Conservation (phyloP, 345 rosid species). For the Erodium maritimum region DNA sequence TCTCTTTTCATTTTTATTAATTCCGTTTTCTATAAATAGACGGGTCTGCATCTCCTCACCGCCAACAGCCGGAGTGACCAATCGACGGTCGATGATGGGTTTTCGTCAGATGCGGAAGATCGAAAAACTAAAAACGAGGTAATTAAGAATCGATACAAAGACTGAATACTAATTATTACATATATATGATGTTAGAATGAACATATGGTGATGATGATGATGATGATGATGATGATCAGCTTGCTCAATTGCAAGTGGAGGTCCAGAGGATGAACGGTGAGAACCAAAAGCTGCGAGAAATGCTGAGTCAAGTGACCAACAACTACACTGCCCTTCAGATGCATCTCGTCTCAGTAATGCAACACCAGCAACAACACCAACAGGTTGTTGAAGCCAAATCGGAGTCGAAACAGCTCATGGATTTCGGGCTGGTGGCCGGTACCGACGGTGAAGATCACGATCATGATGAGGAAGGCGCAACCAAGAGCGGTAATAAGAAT, state of each 20-base stretch:
- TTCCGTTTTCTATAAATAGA: constrained; percentile 23
- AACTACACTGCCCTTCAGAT: constrained; percentile 54
- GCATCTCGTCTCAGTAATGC: constrained; percentile 56
- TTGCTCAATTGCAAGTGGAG: constrained; percentile 51
- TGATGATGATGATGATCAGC: constrained; percentile 12
- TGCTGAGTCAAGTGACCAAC: constrained; percentile 60
- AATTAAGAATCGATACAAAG: not conserved
- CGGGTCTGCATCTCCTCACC: constrained; percentile 67
- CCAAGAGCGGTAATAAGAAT: constrained; percentile 25
- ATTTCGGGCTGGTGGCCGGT: constrained; percentile 30
- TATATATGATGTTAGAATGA: no score
- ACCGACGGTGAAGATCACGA: constrained; percentile 10
- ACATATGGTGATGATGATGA: no score
- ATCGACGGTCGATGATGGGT: constrained; percentile 67
- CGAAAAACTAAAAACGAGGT: constrained; percentile 56
- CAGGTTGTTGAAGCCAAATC: constrained; percentile 36
- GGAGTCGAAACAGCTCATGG: constrained; percentile 56
- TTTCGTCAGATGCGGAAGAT: constrained; percentile 48
- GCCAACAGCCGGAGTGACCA: constrained; percentile 66
- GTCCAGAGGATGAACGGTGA: constrained; percentile 57
- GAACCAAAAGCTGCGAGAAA: constrained; percentile 59
- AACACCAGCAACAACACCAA: constrained; percentile 23
- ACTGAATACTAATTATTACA: no score
- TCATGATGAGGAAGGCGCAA: constrained; percentile 18
- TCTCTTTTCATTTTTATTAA: not conserved